Percentiles rank a stretch among this genome's conserved stretches.
Conservation (phyloP, 2,329 filamentous ascomycete genomes). For the Cladosporium phlei region DNA sequence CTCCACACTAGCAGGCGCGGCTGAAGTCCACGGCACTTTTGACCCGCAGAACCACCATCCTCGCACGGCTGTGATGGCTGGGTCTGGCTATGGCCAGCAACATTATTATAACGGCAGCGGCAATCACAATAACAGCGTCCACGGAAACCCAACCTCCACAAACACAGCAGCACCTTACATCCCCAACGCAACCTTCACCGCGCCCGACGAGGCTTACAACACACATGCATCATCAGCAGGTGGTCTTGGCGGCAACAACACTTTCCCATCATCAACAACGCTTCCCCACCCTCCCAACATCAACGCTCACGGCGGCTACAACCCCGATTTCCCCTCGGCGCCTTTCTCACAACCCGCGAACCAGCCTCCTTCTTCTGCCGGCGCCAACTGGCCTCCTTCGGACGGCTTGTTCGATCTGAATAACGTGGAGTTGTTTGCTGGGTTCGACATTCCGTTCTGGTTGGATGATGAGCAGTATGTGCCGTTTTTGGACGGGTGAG, state of each 20-base stretch:
- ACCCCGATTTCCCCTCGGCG: slow-evolving; percentile 10
- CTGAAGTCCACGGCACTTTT: slow-evolving; percentile 10
- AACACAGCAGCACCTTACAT: slow-evolving; percentile 2
- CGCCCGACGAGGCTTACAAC: slow-evolving; percentile 2
- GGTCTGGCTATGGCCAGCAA: too few relatives aligned
- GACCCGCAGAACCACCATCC: background rate
- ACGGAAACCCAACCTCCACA: too few relatives aligned
- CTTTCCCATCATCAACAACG: too few relatives aligned
- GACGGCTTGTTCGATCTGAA: slow-evolving; percentile 15
- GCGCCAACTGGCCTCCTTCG: slow-evolving; percentile 2
- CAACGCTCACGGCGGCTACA: slow-evolving; percentile 9
- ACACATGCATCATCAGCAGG: too few relatives aligned
- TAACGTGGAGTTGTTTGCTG: slow-evolving; percentile 28
- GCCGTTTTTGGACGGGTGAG: slow-evolving; percentile 13
- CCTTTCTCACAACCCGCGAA: slow-evolving; percentile 7
- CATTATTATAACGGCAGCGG: background rate
- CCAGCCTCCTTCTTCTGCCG: background rate
- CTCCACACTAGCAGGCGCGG: slow-evolving; percentile 10
- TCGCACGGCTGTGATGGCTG: too few relatives aligned
- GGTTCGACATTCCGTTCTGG: slow-evolving; percentile 36
- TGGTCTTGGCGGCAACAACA: too few relatives aligned
- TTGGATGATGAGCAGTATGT: slow-evolving; percentile 32
- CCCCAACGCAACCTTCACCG: slow-evolving; percentile 6
- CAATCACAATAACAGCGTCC: background rate
- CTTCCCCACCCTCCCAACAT: too few relatives aligned